Evolutionary conservation across 306 rosid genomes (phyloP).

Genomic region (Cercis canadensis): DNA sequence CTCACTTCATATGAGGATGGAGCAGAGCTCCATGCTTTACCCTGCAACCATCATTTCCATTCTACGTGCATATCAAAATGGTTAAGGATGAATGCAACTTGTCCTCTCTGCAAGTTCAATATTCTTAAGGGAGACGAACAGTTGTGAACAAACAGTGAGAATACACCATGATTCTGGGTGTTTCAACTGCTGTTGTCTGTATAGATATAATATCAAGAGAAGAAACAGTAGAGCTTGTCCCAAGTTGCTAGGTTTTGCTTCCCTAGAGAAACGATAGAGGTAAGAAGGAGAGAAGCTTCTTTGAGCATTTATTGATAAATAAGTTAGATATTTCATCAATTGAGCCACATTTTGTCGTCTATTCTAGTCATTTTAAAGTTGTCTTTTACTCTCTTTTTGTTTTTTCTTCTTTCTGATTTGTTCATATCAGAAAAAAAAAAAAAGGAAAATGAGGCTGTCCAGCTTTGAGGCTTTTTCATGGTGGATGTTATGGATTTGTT

Average conservation of each 20-base stretch:
- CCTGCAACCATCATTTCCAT: conserved; percentile 97
- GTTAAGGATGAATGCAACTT: conserved; percentile 97
- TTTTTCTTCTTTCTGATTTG: neutral
- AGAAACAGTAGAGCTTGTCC: conserved; percentile 42
- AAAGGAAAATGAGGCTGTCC: neutral
- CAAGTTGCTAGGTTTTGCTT: conserved; percentile 32
- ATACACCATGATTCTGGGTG: conserved; percentile 9
- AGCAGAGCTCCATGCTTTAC: conserved; percentile 86
- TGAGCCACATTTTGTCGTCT: conserved; percentile 28
- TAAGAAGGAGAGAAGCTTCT: conserved; percentile 32
- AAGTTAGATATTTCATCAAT: conserved; percentile 33
- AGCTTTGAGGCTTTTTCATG: conserved; percentile 4
- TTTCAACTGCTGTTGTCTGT: conserved; percentile 32
- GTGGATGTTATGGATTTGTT: conserved; percentile 12
- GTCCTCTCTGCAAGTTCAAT: conserved; percentile 97
- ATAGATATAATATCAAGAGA: conserved; percentile 48
- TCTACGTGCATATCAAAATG: conserved; percentile 80
- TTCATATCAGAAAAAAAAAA: conserved; percentile 1
- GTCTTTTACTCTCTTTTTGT: neutral
- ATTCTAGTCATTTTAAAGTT: conserved; percentile 15
- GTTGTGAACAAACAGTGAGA: conserved; percentile 51
- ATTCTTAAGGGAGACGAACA: conserved; percentile 84
- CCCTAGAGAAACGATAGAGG: conserved; percentile 48
- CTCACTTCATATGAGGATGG: conserved; percentile 87
- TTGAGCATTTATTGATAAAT: conserved; percentile 38